phyloP scores from a whole-genome alignment of 1,139 yeast species.

The Chernovozyma sophiae-reginae region DNA sequence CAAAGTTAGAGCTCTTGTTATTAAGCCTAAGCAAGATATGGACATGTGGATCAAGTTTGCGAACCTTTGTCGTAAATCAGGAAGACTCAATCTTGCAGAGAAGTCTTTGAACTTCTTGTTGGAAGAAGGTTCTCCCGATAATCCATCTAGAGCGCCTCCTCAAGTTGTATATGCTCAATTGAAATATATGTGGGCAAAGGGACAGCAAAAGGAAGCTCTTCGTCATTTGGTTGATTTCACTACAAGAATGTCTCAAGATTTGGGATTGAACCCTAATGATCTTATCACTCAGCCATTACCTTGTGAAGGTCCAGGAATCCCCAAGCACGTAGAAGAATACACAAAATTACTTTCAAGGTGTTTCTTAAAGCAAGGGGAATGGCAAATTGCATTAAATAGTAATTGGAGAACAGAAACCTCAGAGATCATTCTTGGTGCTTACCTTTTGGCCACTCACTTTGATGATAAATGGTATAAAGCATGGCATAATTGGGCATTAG shows the following conservation, averaged over 20 bases:
- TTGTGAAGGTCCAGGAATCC: conserved; percentile 65
- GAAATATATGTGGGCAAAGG: conserved; percentile 96
- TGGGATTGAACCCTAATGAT: conserved; percentile 76
- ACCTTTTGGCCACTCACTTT: conserved; percentile 89
- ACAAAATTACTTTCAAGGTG: conserved; percentile 90
- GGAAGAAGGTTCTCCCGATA: conserved; percentile 55
- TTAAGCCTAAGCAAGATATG: conserved; percentile 95
- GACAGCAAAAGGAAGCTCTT: conserved; percentile 82
- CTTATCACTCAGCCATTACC: conserved; percentile 88
- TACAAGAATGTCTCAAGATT: conserved; percentile 81
- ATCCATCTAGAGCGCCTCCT: conserved; percentile 83
- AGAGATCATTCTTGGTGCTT: conserved; percentile 82
- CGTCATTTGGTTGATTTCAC: conserved; percentile 86
- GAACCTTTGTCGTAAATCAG: conserved; percentile 89
- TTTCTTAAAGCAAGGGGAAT: conserved; percentile 95
- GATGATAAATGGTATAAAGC: conserved; percentile 95
- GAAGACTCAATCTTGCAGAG: conserved; percentile 87
- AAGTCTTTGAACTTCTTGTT: conserved; percentile 77
- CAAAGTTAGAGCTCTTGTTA: conserved; percentile 88
- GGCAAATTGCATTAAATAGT: conserved; percentile 82
- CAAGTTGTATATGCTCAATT: conserved; percentile 96
- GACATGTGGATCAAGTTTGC: conserved; percentile 99
- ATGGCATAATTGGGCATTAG: conserved; percentile 99
- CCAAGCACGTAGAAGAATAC: conserved; percentile 75
- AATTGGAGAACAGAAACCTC: conserved; percentile 82